Evolutionary conservation across 108 stramenopile genomes (phyloP).

Genomic region (Ochromonas danica): DNA sequence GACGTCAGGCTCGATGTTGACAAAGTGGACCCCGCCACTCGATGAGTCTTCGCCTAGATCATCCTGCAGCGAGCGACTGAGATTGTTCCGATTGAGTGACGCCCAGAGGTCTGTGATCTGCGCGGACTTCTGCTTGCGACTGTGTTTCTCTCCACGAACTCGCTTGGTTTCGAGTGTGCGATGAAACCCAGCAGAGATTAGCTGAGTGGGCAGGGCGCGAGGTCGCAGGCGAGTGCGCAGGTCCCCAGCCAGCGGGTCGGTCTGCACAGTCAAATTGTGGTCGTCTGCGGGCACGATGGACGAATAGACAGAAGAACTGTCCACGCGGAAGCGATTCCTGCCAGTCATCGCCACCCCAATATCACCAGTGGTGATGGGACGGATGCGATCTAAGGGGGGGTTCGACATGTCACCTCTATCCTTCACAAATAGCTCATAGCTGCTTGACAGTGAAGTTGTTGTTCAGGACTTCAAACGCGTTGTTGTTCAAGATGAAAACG

Average conservation of each 20-base stretch:
- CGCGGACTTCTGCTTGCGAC: not conserved
- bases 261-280: too few species aligned
- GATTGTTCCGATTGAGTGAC: not conserved
- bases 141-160: not conserved
- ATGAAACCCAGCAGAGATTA: not conserved
- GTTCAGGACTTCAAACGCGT: too few species aligned
- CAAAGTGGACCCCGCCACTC: not conserved
- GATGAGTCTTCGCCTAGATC: not conserved
- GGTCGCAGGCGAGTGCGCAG: not conserved
- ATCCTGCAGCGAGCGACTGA: not conserved
- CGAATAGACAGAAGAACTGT: not conserved
- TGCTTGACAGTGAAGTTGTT: too few species aligned
- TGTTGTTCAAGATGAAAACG: too few species aligned
- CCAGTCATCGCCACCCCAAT: not conserved
- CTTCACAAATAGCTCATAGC: too few species aligned
- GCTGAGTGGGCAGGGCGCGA: not conserved
- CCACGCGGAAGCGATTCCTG: not conserved
- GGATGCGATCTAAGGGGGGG: not conserved
- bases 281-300: too few species aligned
- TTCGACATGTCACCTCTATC: too few species aligned
- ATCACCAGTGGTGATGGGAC: not conserved
- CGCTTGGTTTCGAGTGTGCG: too few species aligned
- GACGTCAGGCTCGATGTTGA: slow-evolving; percentile 4
- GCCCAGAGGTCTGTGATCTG: not conserved
- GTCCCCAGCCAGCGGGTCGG: not conserved